Conservation (phyloP, 768 basidiomycete genomes). For the Lanmaoa pseudosensibilis region DNA sequence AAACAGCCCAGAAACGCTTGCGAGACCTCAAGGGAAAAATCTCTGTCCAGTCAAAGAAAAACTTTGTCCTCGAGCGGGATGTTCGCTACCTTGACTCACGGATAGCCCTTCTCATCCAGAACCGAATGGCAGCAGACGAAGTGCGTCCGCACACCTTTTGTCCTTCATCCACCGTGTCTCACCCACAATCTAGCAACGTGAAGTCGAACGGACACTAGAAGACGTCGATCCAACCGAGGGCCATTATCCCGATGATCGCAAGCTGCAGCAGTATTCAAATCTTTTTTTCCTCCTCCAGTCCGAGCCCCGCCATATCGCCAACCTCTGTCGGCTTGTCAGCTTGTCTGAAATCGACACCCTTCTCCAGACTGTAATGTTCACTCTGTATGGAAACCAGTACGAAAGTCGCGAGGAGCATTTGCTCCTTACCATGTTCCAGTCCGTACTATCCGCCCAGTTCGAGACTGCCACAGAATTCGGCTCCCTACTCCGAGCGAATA, state of each 20-base stretch:
- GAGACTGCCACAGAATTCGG: slow-evolving; percentile 99
- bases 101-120: slow-evolving; percentile 96
- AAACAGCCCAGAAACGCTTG: slow-evolving; percentile 89
- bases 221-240: slow-evolving; percentile 93
- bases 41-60: slow-evolving; percentile 99
- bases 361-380: slow-evolving; percentile 99
- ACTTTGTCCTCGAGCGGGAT: slow-evolving; percentile 98
- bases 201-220: slow-evolving; percentile 93
- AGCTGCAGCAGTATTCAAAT: slow-evolving; percentile 94
- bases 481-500: slow-evolving; percentile 97
- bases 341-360: slow-evolving; percentile 97
- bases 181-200: slow-evolving; percentile 67
- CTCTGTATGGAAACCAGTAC: slow-evolving; percentile 98
- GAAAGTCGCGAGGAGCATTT: slow-evolving; percentile 98
- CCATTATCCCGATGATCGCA: slow-evolving; percentile 91
- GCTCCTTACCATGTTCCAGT: slow-evolving; percentile 98
- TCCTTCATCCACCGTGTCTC: slow-evolving; percentile 1
- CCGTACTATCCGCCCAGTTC: slow-evolving; percentile 97
- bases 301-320: slow-evolving; percentile 95
- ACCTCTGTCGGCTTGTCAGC: slow-evolving; percentile 93
- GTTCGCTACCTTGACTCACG: slow-evolving; percentile 97
- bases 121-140: slow-evolving; percentile 96
- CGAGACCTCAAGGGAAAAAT: slow-evolving; percentile 96
- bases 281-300: slow-evolving; percentile 98
- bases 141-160: slow-evolving; percentile 42